Conservation (phyloP, 352 stramenopile species). For the Phytophthora sp. region DNA sequence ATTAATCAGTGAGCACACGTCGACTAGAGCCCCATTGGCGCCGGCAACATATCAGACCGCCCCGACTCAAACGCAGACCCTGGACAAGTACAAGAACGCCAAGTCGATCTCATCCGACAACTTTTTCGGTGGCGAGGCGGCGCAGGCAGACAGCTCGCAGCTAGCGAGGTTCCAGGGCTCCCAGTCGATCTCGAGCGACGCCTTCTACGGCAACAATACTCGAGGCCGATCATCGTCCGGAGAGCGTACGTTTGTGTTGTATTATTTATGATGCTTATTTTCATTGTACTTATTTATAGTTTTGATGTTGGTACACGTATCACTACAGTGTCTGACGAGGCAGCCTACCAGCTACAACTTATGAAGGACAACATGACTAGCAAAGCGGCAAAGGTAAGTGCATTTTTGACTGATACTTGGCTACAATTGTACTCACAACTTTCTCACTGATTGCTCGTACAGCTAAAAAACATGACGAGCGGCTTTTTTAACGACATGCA, state of each 20-base stretch:
- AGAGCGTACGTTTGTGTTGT: slow-evolving; percentile 57
- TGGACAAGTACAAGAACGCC: slow-evolving; percentile 93
- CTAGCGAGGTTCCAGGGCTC: slow-evolving; percentile 81
- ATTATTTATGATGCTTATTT: neutral
- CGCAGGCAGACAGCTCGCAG: slow-evolving; percentile 62
- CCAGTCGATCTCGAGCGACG: slow-evolving; percentile 88
- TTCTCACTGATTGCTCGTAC: slow-evolving; percentile 3
- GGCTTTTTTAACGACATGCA: slow-evolving; percentile 90
- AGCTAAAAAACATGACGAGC: slow-evolving; percentile 92
- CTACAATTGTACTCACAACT: slow-evolving; percentile 3
- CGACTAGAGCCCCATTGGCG: slow-evolving; percentile 9
- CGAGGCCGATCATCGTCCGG: slow-evolving; percentile 63
- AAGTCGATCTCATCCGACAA: slow-evolving; percentile 93
- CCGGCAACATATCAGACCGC: slow-evolving; percentile 34
- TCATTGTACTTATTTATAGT: slow-evolving; percentile 7
- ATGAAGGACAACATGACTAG: slow-evolving; percentile 86
- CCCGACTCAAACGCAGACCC: slow-evolving; percentile 48
- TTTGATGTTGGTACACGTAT: slow-evolving; percentile 5
- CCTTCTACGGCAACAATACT: slow-evolving; percentile 76
- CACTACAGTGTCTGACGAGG: slow-evolving; percentile 74
- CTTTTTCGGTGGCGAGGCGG: slow-evolving; percentile 81
- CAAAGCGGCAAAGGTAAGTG: slow-evolving; percentile 84
- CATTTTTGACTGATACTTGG: too few relatives aligned
- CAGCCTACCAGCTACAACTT: slow-evolving; percentile 84
- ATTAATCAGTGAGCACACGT: slow-evolving; percentile 45